Base-by-base conservation (phyloP, 1,139 yeast genomes). In the Saccharomyces hybrid region DNA sequence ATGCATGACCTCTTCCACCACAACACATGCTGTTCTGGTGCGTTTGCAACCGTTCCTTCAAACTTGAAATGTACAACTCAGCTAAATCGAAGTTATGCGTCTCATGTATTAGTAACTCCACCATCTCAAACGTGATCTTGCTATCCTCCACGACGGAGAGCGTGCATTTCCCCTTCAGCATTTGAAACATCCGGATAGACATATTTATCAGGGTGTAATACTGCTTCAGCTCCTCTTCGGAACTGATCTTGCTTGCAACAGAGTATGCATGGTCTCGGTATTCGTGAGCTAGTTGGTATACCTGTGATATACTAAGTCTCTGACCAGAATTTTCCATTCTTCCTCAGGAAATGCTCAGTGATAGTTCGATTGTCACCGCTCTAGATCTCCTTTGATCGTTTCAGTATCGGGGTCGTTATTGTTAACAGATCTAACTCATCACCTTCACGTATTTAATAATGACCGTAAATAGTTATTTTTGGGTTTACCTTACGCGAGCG, bases 21-120 rank as follows among this genome's bases (percentile, higher is more conserved):
- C n/a, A 32, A 4, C 52, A 42, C n/a, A 53, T 48, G 14, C 55
- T 58, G 14, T 53, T 42, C 41, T 61, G 59, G 49, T 59, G 60
- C 41, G 58, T 58, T 34, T 58, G 55, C 14, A 66, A 50, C 47
- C 67, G 54, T 49, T 64, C 67, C 28, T 60, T 56, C 26, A 64
- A 50, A 16, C 65, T 54, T 2, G 65, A 61, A 12, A 68, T 48
- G 52, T 65, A 65, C 32, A 55, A 58, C 56, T 67, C 70, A 1
- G 70, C 71, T 24, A 65, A 47, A 16, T 68, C 70, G 14, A 56
- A 51, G 42, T 62, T 61, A 21, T 56, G 54, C 1, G 71, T 68
- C 54, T 68, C 71, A 9, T 58, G 53, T 26, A 66, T 38, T 28
- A 68, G 50, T 7, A 68, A 49, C 7, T 56, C 53, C n/a, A 59